Base-by-base conservation (phyloP, 352 stramenopile genomes). In the Chrysophaeum taylorii region DNA sequence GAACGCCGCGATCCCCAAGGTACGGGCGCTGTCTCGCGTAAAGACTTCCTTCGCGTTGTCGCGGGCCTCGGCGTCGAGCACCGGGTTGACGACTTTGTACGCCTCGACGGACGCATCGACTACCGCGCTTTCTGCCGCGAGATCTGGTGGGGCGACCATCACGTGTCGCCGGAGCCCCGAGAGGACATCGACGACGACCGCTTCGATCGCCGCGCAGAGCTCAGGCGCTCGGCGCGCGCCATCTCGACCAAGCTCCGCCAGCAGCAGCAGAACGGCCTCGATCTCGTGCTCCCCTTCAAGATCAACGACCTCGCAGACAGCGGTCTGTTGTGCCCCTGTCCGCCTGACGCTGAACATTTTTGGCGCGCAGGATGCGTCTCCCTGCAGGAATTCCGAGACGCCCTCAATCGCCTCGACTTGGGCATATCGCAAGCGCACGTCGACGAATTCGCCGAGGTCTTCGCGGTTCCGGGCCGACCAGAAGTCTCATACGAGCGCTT, bases 201-300 rank as follows among this genome's bases (percentile, higher is more conserved):
- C n/a, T n/a, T n/a, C n/a, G n/a, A n/a, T n/a, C n/a, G n/a, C n/a
- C n/a, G n/a, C n/a, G n/a, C n/a, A n/a, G 57, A 45, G 5, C 57
- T 66, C 31, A 25, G 2, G 14, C 45, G 41, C 35, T 1, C 23
- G 2, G 57, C 57, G 35, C 4, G 33, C 33, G 9, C 15, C 33
- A 9, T 66, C 14, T 9, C 35, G 2, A 14, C 15, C 21, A 66
- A 66, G 57, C 36, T 66, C 1, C 12, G 1, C 12, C 33, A 66
- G 1, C 57, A 66, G 57, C 31, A 42, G 33, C 31, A 36, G 2
- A 15, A 25, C 18, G 57, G 57, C 12, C 35, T 66, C 1, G 57
- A 66, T 25, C 33, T 66, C 12, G 9, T 66, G 33, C 57, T 66
- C 2, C 57, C 57, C 12, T 66, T 66, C 35, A 14, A 42, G 57